Base-by-base conservation (phyloP, 2,329 filamentous ascomycete genomes). In the Knufia petricola region DNA sequence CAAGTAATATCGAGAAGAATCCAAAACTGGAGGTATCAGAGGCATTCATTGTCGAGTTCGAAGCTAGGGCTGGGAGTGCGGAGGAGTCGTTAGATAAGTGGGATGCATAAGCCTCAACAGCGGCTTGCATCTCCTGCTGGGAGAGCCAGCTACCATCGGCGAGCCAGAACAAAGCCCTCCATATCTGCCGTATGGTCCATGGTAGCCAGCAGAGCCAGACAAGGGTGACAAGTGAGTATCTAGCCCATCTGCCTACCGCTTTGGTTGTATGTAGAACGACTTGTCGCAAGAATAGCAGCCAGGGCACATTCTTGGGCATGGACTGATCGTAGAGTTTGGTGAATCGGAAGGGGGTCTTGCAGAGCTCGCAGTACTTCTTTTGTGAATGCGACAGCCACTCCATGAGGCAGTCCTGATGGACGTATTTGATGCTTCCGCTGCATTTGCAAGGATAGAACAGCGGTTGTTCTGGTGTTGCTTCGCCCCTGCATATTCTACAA, bases 341-440 rank as follows among this genome's bases (percentile, higher is more conserved):
- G 72, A 98, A 98, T 52, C 88, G 85, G 63, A 96, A 98, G 0
- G 89, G 83, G 2, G 92, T 98, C 72, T 98, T 98, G 80, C 92
- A 98, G 30, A 98, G 81, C 71, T 98, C 92, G 74, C 94, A 98
- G 72, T 98, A 86, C 67, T 96, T 96, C 78, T 98, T 98, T 65
- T 98, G 89, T 1, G 92, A 96, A 67, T 98, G 94, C 43, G 88
- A 90, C 19, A 98, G 75, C 92, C 92, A 98, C 68, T 96, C 89
- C 84, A 98, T 95, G 67, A 98, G 71, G 65, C 92, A 98, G 64
- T 94, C 86, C 68, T 98, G 92, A 66, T 98, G 92, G 53, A 98
- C 92, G 62, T 85, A 95, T 71, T 95, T 95, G 71, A 98, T 98
- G 69, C 90, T 96, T 50, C 92, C 92, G 63, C 87, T 95, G 72